Evolutionary conservation across 352 stramenopile species (phyloP), one percentile per base, ranked within the genome.

Genomic region (Phytopythium litorale): DNA sequence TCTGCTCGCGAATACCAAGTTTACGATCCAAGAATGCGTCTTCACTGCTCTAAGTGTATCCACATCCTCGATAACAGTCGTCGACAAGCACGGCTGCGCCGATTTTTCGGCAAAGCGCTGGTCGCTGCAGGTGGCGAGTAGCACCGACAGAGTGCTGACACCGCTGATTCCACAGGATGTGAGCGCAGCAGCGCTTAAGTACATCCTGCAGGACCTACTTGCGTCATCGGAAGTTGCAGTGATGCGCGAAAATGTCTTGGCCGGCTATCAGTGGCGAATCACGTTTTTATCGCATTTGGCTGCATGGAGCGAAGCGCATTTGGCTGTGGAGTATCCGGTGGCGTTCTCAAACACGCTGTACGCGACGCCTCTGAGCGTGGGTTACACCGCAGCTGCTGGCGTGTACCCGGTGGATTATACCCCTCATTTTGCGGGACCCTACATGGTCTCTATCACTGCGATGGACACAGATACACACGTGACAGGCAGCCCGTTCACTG

Each of bases 341-440:
- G 73, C 56, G 7, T 71, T 69, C 7, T 50, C 70, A 0, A 60
- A 60, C 0, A 90, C 74, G 52, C 42, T 92, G 57, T 88, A 71
- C 32, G 60, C 58, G 8, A 79, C 62, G 2, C 78, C 83, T 0
- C 57, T 96, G 11, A 68, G 40, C 13, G 71, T 96, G 8, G 67
- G 63, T 0, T 87, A 87, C 51, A 60, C 63, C 0, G 80, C 93
- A 9, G 73, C 62, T 0, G 62, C 51, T 46, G 94, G 96, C 0
- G 62, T 91, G 5, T 99, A 99, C 71, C 96, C 91, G 0, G 81
- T 98, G 25, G 66, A 71, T 19, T 99, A 98, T 65, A 98, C 79
- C 7, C 75, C 95, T 7, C 94, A 94, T 62, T 87, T 96, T 48
- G 92, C 82, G 7, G 97, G 97, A 11, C 70, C 65, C 16, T 98